These are phyloP conservation scores for Elongisporangium prolatum DNA, from an alignment of 352 stramenopile genomes.

Conservation along the genomic window DNA sequence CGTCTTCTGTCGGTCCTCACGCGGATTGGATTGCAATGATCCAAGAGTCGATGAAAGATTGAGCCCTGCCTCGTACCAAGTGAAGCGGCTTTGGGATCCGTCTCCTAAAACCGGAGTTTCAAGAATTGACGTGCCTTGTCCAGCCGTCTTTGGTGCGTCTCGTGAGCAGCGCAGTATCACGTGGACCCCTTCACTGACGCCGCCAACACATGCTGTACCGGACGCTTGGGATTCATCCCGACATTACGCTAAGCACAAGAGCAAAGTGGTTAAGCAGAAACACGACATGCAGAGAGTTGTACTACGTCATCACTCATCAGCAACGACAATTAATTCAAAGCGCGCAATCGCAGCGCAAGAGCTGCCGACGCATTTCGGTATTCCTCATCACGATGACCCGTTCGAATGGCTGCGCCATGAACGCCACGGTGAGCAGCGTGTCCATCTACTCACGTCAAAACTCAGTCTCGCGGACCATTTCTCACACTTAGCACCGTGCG, in stretches of 20 bases:
- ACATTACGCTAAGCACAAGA: constrained; percentile 56
- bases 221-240: constrained; percentile 50
- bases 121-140: constrained; percentile 16
- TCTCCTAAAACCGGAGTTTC: not conserved
- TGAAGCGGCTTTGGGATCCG: constrained; percentile 44
- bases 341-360: not conserved
- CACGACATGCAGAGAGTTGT: not conserved
- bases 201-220: constrained; percentile 26
- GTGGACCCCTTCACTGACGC: constrained; percentile 38
- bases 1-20: constrained; percentile 5
- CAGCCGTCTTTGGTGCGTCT: constrained; percentile 40
- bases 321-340: not conserved
- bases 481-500: not conserved
- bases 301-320: not conserved
- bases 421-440: constrained; percentile 47
- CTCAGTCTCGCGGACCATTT: constrained; percentile 32
- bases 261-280: constrained; percentile 25
- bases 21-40: constrained; percentile 2
- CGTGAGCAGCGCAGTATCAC: constrained; percentile 35
- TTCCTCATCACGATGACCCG: constrained; percentile 21
- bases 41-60: constrained; percentile 7
- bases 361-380: not conserved
- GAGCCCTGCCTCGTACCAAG: constrained; percentile 29
- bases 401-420: constrained; percentile 55
- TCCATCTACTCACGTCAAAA: constrained; percentile 38